Evolutionary conservation across 1,284 basidiomycete species (phyloP).

Genomic region (Grifola frondosa): DNA sequence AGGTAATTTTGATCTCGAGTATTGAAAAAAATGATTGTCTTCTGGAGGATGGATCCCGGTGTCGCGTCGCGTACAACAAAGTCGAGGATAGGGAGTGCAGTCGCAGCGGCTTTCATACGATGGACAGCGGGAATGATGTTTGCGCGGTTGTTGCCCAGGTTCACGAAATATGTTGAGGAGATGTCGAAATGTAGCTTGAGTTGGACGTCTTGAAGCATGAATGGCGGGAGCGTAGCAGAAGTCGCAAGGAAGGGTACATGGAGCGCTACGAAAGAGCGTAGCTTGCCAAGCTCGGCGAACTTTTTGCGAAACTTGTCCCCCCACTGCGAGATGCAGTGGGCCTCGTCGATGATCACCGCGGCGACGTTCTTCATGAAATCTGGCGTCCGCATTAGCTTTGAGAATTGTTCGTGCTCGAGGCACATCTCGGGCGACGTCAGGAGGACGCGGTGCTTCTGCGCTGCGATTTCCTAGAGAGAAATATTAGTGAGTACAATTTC

Average conservation of each 20-base stretch:
- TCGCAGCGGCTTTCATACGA: conserved; percentile 20
- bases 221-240: conserved; percentile 26
- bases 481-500: no score
- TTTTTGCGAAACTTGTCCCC: background rate
- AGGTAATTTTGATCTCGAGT: conserved; percentile 24
- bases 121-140: conserved; percentile 18
- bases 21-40: conserved; percentile 7
- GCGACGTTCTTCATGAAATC: background rate
- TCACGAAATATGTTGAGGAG: background rate
- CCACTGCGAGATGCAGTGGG: conserved; percentile 5
- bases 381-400: background rate
- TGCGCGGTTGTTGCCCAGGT: conserved; percentile 9
- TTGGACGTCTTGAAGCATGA: conserved; percentile 21
- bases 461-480: conserved; percentile 1
- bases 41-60: background rate
- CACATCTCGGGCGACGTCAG: conserved; percentile 2
- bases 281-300: background rate
- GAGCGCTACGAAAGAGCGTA: background rate
- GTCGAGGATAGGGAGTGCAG: background rate
- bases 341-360: conserved; percentile 3
- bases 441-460: background rate
- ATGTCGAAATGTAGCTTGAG: conserved; percentile 9
- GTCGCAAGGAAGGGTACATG: background rate
- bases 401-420: background rate
- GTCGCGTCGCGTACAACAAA: no score